Evolutionary conservation across 78 protist species (phyloP).

Genomic region (Chrysochromulina tobinii): DNA sequence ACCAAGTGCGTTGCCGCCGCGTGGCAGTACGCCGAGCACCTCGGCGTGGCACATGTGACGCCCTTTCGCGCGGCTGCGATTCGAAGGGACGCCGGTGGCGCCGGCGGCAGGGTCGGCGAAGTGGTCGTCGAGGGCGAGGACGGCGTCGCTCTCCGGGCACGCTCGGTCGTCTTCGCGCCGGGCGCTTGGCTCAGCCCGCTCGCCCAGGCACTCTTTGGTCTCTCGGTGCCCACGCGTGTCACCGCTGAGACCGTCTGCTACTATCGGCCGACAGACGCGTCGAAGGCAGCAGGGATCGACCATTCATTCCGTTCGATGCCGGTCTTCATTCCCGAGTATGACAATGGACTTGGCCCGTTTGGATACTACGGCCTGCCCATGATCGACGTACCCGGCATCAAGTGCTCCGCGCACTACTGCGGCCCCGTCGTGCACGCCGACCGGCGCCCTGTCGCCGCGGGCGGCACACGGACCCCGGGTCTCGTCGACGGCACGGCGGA

Average conservation of each 20-base stretch:
- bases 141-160: background rate
- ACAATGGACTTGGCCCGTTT: background rate
- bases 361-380: background rate
- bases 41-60: background rate
- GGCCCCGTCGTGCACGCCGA: background rate
- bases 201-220: background rate
- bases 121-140: background rate
- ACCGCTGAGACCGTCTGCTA: conserved; percentile 4
- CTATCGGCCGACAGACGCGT: background rate
- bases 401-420: background rate
- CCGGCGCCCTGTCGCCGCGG: background rate
- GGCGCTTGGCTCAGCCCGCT: background rate
- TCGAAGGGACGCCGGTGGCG: background rate
- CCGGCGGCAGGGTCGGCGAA: background rate
- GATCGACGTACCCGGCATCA: background rate
- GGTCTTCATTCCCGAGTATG: background rate
- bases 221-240: background rate
- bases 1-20: background rate
- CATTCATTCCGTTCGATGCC: background rate
- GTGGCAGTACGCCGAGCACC: background rate
- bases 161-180: background rate
- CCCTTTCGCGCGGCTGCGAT: background rate
- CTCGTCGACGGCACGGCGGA: background rate
- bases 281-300: background rate
- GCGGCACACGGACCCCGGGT: background rate